Conservation (phyloP, 2,329 filamentous ascomycete genomes). For the Orbilia javanica region DNA sequence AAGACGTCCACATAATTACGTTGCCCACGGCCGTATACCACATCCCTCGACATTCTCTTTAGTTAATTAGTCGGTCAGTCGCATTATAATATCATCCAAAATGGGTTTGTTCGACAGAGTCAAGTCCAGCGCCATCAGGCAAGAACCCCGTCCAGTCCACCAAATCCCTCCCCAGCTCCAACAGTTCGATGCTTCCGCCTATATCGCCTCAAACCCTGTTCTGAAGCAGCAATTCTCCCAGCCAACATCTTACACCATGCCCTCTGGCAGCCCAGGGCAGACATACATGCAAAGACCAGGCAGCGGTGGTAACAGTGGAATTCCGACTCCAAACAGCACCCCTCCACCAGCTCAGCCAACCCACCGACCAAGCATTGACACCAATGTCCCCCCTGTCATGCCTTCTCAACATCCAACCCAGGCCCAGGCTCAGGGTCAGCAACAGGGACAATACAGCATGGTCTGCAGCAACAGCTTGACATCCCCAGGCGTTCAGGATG, state of each 20-base stretch:
- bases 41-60: not conserved
- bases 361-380: constrained; percentile 44
- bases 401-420: constrained; percentile 36
- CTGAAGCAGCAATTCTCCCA: constrained; percentile 56
- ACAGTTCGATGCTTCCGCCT: constrained; percentile 57
- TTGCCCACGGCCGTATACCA: constrained; percentile 37
- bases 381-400: constrained; percentile 39
- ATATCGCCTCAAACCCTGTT: constrained; percentile 56
- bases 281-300: constrained; percentile 49
- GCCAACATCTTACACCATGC: constrained; percentile 24
- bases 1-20: constrained; percentile 27
- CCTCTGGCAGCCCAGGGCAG: constrained; percentile 45
- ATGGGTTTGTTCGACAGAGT: constrained; percentile 58
- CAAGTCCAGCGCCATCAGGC: constrained; percentile 51
- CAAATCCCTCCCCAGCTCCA: constrained; percentile 53
- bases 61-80: not conserved
- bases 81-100: constrained; percentile 19
- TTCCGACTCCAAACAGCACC: constrained; percentile 56
- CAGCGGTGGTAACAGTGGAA: constrained; percentile 45
- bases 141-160: constrained; percentile 41
- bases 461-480: constrained; percentile 56
- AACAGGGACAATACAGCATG: constrained; percentile 45
- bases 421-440: constrained; percentile 6
- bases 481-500: constrained; percentile 55
- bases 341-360: constrained; percentile 44